Evolutionary conservation across 495 filamentous ascomycete genomes (phyloP), one percentile per base, ranked within the genome.

Genomic region (Parathielavia appendiculata): DNA sequence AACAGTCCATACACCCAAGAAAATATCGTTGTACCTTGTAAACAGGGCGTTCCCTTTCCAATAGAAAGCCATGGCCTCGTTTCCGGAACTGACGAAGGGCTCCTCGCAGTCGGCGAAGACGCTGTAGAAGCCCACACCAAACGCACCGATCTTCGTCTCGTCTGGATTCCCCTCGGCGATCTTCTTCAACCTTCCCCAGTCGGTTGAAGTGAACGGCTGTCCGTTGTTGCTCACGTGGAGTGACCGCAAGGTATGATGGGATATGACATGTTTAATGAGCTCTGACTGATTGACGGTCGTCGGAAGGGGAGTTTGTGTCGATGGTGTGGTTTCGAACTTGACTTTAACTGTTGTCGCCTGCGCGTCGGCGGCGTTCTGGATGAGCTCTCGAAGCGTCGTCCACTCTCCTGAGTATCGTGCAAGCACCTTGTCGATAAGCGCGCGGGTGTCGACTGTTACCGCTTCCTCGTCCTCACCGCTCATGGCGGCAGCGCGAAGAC

Each of bases 91-190:
- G 52, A 97, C 86, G 69, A 97, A 96, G 5, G 95, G 95, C 64
- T 96, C 90, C 68, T 99, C 95, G 67, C 91, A 97, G 67, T 97
- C 93, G 60, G 93, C 88, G 72, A 99, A 99, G 36, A 97, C 93
- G 70, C 89, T 93, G 76, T 99, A 99, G 71, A 99, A 97, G 4
- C 95, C 95, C 39, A 99, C 95, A 47, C 95, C 95, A 69, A 97
- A 99, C 5, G 95, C 95, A 19, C 95, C 95, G 64, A 99, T 97
- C 76, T 99, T 97, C 5, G 90, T 95, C 71, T 97, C 95, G 69
- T 97, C 92, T 0, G 95, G 95, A 66, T 99, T 99, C 13, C 95
- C 95, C 72, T 97, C 92, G 14, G 95, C 95, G 61, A 99, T 99
- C 54, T 91, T 85, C 76, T 97, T 97, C 65, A 99, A 68, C 56